Conservation (phyloP, 2,329 filamentous ascomycete species). For the Teratosphaeria pseudoeucalypti region DNA sequence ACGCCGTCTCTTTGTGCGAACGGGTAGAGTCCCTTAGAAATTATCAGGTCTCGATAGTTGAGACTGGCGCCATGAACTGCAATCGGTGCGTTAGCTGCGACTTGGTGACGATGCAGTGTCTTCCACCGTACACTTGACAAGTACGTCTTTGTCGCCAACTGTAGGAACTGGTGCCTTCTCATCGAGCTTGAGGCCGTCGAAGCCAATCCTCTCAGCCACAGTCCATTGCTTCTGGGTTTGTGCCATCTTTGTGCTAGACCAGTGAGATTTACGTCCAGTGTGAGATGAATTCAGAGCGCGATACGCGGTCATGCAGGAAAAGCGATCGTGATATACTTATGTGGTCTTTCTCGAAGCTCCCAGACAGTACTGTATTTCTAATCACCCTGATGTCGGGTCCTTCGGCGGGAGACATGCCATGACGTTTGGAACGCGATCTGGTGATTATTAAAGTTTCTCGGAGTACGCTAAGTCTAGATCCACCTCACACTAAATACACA, state of each 20-base stretch:
- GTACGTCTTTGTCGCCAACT: conserved; percentile 59
- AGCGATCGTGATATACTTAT: neutral
- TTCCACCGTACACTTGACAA: conserved; percentile 48
- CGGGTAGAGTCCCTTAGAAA: conserved; percentile 37
- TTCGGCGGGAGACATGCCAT: neutral
- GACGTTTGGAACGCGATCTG: neutral
- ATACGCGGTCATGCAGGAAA: neutral
- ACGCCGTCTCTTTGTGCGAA: conserved; percentile 32
- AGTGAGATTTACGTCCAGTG: neutral
- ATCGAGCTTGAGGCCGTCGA: conserved; percentile 51
- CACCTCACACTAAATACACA: neutral
- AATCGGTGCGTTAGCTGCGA: neutral
- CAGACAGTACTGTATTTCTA: neutral
- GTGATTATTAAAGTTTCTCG: neutral
- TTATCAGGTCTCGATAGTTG: conserved; percentile 42
- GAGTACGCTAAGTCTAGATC: neutral
- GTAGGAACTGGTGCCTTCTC: conserved; percentile 44
- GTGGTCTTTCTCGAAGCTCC: neutral
- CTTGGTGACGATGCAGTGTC: neutral
- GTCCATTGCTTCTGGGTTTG: conserved; percentile 48
- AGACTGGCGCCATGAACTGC: conserved; percentile 38
- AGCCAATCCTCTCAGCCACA: conserved; percentile 44
- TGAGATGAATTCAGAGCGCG: neutral
- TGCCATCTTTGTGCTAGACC: conserved; percentile 3
- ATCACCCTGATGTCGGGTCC: neutral